Evolutionary conservation across 805 yeast species (phyloP), one percentile per base, ranked within the genome.

Genomic region (Scheffersomyces amazonensis): DNA sequence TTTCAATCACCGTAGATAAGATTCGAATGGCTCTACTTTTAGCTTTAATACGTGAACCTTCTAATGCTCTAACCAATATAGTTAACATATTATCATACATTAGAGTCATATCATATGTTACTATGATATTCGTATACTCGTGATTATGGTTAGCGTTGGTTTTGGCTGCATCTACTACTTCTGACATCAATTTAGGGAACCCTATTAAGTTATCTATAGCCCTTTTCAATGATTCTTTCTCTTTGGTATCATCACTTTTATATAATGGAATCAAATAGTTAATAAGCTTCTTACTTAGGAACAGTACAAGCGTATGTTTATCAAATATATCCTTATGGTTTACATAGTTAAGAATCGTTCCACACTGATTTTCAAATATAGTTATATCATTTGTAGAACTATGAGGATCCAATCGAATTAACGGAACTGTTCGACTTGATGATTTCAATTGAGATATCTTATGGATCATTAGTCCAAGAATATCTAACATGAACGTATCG

Each of bases 1-100:
- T 67, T 6, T 69, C 67, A 3, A 83, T 69, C 13, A 88, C 50
- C 10, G 66, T 52, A 0, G 89, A 70, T 13, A 88, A 59, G 30
- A 80, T 74, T 42, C 79, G 82, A 12, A 88, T 69, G 0, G 93
- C 88, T 35, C 80, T 76, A 0, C 85, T 52, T 28, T 56, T 58
- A 1, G 56, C 44, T 34, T 64, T 66, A 8, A 60, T 52, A 37
- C 57, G 58, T 2, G 54, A 21, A 16, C 66, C 61, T n/a, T 58
- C 59, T 24, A 67, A 43, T 2, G 54, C 47, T 4, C 40, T 41
- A 18, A 83, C 48, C 3, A 85, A 56, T 12, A 80, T 58, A 17
- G 59, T 60, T 35, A 85, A 45, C 37, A 82, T 78, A 2, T 64
- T 66, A 16, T 81, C 83, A 49, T 81, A 81, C 2, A 71, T 54